Evolutionary conservation across 2,329 filamentous ascomycete genomes (phyloP), one percentile per base, ranked within the genome.

Genomic region (Ophiocordyceps sinensis): DNA sequence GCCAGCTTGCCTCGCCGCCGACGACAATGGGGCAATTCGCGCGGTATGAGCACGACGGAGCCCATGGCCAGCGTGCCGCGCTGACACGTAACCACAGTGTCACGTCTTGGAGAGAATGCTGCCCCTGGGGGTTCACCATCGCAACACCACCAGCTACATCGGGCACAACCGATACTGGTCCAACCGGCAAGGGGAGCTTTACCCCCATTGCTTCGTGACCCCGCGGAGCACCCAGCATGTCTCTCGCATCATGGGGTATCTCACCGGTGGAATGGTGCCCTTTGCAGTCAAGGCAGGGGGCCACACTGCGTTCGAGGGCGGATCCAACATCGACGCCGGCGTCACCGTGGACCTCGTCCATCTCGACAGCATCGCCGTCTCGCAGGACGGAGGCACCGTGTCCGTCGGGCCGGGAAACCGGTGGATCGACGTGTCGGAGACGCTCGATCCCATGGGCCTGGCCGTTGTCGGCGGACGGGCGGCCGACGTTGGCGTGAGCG

Each of bases 391-490:
- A 19, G 15, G 11, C 3, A 35, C 32, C 4, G 32, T 35, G 4
- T 35, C 32, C n/a, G 32, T 35, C n/a, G 32, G 32, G 8, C 5
- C 32, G 14, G 32, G 32, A 17, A 35, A 35, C 19, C 32, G 32
- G 9, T 74, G 68, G 65, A 52, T 54, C 14, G 52, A 65, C 15
- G 61, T 71, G 0, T 68, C 65, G 32, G 41, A 46, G 1, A 44
- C 41, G 3, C 56, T 71, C 0, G 66, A 69, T 14, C 49, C 52
- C 2, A 44, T 58, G 15, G 55, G 53, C 2, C 47, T 65, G 3
- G 53, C 56, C 4, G 62, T 66, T 3, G 53, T 59, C 1, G 68
- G 66, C 2, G 66, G 64, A 2, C 56, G 67, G 14, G 55, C 56
- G 10, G 49, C 57, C 0, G 52, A 53, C 5, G 61, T 68, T 10